Base-by-base conservation (phyloP, 2,329 filamentous ascomycete species). In the Aspergillus udagawae region DNA sequence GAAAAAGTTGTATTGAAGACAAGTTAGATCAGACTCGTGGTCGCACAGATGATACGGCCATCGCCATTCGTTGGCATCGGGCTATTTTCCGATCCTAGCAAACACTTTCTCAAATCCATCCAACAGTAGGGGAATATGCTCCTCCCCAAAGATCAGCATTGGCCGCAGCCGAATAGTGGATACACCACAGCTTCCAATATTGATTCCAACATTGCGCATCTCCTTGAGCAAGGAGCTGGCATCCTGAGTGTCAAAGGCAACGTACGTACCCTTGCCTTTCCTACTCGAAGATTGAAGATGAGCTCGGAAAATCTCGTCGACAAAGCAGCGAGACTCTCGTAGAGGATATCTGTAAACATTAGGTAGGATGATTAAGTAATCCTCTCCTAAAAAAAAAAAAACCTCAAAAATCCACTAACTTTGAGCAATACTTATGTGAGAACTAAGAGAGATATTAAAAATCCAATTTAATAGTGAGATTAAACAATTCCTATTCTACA, bases 121-220 rank as follows among this genome's bases (percentile, higher is more conserved):
- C 14, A 53, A 10, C 42, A 54, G 28, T 20, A 28, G 44, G 21
- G 28, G 21, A 38, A 42, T 49, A 21, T 54, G 52, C 14, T 25
- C 20, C 21, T 57, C 47, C 14, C 21, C 14, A 17, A 57, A 57
- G 27, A 57, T 47, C 17, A 51, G 51, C 47, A 57, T 54, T 7
- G 51, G 54, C 20, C 54, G 51, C 51, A 56, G 47, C 12, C 45
- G 49, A 53, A 56, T 49, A 3, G 50, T 56, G 27, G 44, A 42
- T 8, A 56, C 35, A 27, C 54, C 50, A 17, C 54, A 56, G 50
- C 50, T 56, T 6, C 54, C 54, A 17, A 56, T 49, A 12, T 56
- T 56, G 42, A 56, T 53, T 8, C 54, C 54, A 14, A 50, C 21
- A 45, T 29, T 52, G 21, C 54, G 54, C 50, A 56, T 56, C 25